A percentile compares a stretch with the other conserved stretches of the same genome.
phyloP scores from a whole-genome alignment of 352 stramenopile genomes.

The Phytophthora rubi region DNA sequence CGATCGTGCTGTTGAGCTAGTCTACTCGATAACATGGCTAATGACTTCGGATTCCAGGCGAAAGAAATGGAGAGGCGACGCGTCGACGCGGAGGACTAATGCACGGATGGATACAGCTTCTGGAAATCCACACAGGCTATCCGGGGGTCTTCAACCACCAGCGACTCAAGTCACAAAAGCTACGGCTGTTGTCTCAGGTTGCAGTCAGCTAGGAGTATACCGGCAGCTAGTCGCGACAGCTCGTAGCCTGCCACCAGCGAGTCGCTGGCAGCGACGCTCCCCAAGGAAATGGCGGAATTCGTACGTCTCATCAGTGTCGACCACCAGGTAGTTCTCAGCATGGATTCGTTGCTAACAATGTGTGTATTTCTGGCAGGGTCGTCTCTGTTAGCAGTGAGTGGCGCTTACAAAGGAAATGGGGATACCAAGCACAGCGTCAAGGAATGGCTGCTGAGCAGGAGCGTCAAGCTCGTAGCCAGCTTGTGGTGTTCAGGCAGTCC shows the following conservation, averaged over 20 bases:
- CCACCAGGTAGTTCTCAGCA: neutral
- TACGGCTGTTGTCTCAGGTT: slow-evolving; percentile 4
- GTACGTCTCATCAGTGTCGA: slow-evolving; percentile 27
- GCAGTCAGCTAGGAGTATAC: neutral
- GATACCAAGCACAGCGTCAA: too few relatives aligned
- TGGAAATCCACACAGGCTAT: slow-evolving; percentile 55
- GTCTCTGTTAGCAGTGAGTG: too few relatives aligned
- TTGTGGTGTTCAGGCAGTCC: too few relatives aligned
- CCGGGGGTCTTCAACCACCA: slow-evolving; percentile 41
- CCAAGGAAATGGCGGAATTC: slow-evolving; percentile 38
- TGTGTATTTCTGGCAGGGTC: too few relatives aligned
- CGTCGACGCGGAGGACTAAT: slow-evolving; percentile 55
- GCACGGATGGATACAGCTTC: slow-evolving; percentile 47
- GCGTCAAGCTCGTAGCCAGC: too few relatives aligned
- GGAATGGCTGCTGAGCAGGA: too few relatives aligned
- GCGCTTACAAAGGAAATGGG: too few relatives aligned
- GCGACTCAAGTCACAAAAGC: slow-evolving; percentile 2
- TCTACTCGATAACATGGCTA: neutral
- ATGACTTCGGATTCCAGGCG: slow-evolving; percentile 31
- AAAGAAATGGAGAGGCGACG: slow-evolving; percentile 62
- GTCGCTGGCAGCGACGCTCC: slow-evolving; percentile 9
- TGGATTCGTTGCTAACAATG: neutral
- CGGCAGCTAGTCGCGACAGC: slow-evolving; percentile 4
- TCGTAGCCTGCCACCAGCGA: slow-evolving; percentile 12
- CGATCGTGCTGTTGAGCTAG: neutral